Base-by-base conservation (phyloP, 495 filamentous ascomycete genomes). In the Entonaema liquescens region DNA sequence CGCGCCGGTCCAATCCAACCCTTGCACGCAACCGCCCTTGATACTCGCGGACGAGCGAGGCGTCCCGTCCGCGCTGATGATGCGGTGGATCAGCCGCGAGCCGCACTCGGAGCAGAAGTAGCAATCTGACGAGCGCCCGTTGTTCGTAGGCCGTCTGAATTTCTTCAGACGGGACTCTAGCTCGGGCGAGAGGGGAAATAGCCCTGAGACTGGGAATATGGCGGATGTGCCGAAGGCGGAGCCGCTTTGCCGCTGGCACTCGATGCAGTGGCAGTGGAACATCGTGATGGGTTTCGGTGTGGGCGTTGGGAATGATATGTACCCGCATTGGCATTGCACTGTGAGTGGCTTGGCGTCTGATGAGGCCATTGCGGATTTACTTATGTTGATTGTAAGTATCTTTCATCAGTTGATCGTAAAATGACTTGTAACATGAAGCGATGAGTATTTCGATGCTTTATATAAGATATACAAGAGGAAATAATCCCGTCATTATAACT, bases 261-360 rank as follows among this genome's bases (percentile, higher is more conserved):
- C 82, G 50, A 80, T 83, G 79, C 88, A 90, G 77, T 89, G 88
- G 75, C 88, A 89, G 76, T 83, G 79, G 78, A 83, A 89, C 19
- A 88, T 61, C 0, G 72, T 68, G 9, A 85, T 72, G 0, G 83
- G 84, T 12, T 72, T 47, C 25, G 78, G 59, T 1, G 76, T 70
- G 12, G 86, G 81, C 7, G 84, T 83, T 11, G 75, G 68, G 70
- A 89, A 87, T 23, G 76, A 65, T 17, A 89, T 74, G 58, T 77
- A 65, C 33, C 80, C 78, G 76, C 88, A 90, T 74, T 88, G 85
- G 68, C 88, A 90, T 42, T 72, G 65, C 28, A 81, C 72, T 7
- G 79, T 73, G 47, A 76, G 74, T 13, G 65, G 44, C 44, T 65
- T 68, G 2, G 59, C 53, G 13, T 71, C 63, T 35, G 63, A 36